Evolutionary conservation across 1,284 basidiomycete species (phyloP), one percentile per base, ranked within the genome.

Genomic region (Butyriboletus appendiculatus): DNA sequence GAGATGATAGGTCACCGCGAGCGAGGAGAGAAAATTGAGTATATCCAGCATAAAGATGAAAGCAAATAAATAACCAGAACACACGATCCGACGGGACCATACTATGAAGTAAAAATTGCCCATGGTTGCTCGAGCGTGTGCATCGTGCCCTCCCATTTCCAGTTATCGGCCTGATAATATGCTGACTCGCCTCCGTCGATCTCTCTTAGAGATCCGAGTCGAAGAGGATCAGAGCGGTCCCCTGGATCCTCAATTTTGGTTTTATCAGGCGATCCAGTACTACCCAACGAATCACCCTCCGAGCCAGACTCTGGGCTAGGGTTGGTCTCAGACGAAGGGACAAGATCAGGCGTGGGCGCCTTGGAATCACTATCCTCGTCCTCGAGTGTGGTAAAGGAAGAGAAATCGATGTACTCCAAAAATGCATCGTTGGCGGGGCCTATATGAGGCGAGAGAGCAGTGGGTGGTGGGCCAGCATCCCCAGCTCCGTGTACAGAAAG

Each of bases 91-190:
- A 56, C 45, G 44, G 59, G 45, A 61, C 65, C 69, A 72, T 75
- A 82, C 74, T 76, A 81, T 74, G 77, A 80, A 62, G 77, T 80
- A 67, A 76, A 84, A 59, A 90, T 82, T 34, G 85, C 85, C 88
- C 88, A 91, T 24, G 86, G 78, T 65, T 81, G 84, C 7, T 91
- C 89, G 55, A 77, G 66, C 33, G 80, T 70, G 52, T 77, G 71
- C 85, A 90, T 88, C 30, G 76, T 64, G 57, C 78, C 77, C 53
- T 89, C 88, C 82, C 84, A 91, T 72, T 87, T 90, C 84, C 84
- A 91, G 49, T 78, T 77, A 50, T 74, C 76, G 34, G 76, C 59
- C 56, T 85, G 82, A 70, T 82, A 90, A 67, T 86, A 89, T 51
- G 82, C 76, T 24, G 83, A 80, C 73, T 90, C 87, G 45, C 87